Conservation (phyloP, 768 basidiomycete species). For the Boletus edulis region DNA sequence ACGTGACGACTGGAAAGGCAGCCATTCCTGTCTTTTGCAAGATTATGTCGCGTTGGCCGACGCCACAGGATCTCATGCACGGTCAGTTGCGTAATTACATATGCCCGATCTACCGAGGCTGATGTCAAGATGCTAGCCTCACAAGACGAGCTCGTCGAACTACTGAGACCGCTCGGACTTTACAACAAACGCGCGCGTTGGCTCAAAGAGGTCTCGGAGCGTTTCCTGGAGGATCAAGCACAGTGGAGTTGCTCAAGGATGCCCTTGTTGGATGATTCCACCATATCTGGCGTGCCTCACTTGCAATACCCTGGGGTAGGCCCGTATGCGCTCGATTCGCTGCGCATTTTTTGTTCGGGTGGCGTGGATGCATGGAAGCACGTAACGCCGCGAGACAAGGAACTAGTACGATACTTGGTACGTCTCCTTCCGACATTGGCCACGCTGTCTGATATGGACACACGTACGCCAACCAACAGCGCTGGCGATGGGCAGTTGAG, state of each 20-base stretch:
- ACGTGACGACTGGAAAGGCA: conserved; percentile 62
- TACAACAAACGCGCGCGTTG: conserved; percentile 55
- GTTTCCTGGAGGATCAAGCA: conserved; percentile 44
- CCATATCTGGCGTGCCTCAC: conserved; percentile 28
- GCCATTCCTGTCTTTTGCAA: conserved; percentile 67
- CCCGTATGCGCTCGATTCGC: conserved; percentile 71
- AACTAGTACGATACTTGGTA: conserved; percentile 65
- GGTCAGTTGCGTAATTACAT: conserved; percentile 37
- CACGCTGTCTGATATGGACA: background rate
- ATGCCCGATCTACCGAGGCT: background rate
- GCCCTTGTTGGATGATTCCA: background rate
- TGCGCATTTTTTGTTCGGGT: conserved; percentile 60
- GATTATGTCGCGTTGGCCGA: conserved; percentile 57
- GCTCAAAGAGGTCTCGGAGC: conserved; percentile 51
- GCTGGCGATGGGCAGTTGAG: conserved; percentile 69
- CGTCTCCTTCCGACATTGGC: conserved; percentile 18
- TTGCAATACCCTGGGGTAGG: conserved; percentile 66
- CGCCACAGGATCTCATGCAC: conserved; percentile 48
- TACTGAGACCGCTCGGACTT: conserved; percentile 57
- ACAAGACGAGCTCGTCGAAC: conserved; percentile 39
- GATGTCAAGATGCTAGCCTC: conserved; percentile 34
- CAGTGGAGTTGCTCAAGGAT: conserved; percentile 23
- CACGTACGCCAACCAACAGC: conserved; percentile 38
- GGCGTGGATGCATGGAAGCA: conserved; percentile 52
- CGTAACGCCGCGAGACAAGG: conserved; percentile 67